Evolutionary conservation across 1,284 basidiomycete genomes (phyloP).

Genomic region (Trichosporon ovoides): DNA sequence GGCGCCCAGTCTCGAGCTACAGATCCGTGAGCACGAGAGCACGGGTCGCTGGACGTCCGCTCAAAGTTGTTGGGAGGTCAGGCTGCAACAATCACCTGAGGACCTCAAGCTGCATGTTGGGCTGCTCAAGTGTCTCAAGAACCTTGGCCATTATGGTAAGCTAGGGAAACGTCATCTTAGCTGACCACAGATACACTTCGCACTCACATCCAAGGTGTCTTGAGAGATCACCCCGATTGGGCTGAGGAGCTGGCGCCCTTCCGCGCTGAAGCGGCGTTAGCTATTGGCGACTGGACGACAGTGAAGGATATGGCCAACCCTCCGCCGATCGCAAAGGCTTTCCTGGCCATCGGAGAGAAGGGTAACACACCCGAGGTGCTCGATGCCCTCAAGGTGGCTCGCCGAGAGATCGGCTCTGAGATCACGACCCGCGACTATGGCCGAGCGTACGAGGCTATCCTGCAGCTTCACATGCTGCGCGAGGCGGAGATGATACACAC

Average conservation of each 20-base stretch:
- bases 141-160: conserved; percentile 94
- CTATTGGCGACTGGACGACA: conserved; percentile 87
- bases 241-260: conserved; percentile 70
- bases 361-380: conserved; percentile 44
- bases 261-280: conserved; percentile 91
- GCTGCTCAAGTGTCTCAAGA: conserved; percentile 82
- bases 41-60: conserved; percentile 97
- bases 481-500: conserved; percentile 77
- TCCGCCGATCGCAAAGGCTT: conserved; percentile 71
- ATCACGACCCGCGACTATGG: conserved; percentile 79
- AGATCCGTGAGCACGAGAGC: conserved; percentile 96
- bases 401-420: conserved; percentile 70
- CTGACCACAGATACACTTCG: conserved; percentile 72
- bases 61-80: conserved; percentile 99
- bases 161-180: not conserved
- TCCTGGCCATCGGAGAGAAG: conserved; percentile 61
- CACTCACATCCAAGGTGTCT: conserved; percentile 88
- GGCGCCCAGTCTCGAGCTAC: conserved; percentile 86
- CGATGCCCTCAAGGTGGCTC: conserved; percentile 60
- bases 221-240: conserved; percentile 84
- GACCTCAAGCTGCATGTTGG: conserved; percentile 86
- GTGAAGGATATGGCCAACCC: conserved; percentile 57
- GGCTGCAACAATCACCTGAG: conserved; percentile 82
- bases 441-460: conserved; percentile 76
- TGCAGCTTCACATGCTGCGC: conserved; percentile 81